Base-by-base conservation (phyloP, 1,139 yeast species). In the Pichia kudriavzevii region DNA sequence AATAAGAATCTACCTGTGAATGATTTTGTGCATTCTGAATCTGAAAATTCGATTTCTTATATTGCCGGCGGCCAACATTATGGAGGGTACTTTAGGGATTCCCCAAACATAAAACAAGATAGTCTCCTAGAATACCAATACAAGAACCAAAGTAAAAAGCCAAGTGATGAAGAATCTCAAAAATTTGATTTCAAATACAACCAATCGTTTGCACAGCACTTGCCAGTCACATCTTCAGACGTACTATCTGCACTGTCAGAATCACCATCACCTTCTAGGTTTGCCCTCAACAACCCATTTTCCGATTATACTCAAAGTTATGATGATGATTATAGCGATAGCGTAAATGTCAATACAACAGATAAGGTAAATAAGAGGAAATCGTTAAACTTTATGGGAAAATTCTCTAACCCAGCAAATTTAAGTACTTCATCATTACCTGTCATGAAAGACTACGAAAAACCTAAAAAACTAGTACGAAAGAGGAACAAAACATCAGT, bases 401-500 rank as follows among this genome's bases (percentile, higher is more conserved):
- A 34, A 16, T 19, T 28, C 19, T 30, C 32, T n/a, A 39, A 34
- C 7, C 23, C 27, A 23, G 37, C 34, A 1, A 34, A 42, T 27
- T 15, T 22, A 7, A 38, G 44, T 4, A 34, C 43, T 5, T 21
- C 36, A 6, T 44, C 47, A 11, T 15, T 44, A 14, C 39, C 46
- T 13, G 12, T 33, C 8, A 26, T 25, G 5, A 18, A 30, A 14
- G 15, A 23, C 4, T 28, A 38, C 3, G 42, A 40, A 10, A 45
- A 42, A 22, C 43, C 52, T 4, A 49, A 42, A 22, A 39, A 27
- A 16, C 32, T 48, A 12, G 32, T 34, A 7, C 44, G 35, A 26
- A 44, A 38, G 32, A 38, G 32, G 24, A 34, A 34, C 20, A 45
- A 40, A 34, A 44, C 53, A 1, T 43, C 46, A 6, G 39, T 42